A percentile compares a stretch with the other conserved stretches of the same genome.
Evolutionary conservation across 345 rosid genomes (phyloP).

Genomic region (Salix purpurea): DNA sequence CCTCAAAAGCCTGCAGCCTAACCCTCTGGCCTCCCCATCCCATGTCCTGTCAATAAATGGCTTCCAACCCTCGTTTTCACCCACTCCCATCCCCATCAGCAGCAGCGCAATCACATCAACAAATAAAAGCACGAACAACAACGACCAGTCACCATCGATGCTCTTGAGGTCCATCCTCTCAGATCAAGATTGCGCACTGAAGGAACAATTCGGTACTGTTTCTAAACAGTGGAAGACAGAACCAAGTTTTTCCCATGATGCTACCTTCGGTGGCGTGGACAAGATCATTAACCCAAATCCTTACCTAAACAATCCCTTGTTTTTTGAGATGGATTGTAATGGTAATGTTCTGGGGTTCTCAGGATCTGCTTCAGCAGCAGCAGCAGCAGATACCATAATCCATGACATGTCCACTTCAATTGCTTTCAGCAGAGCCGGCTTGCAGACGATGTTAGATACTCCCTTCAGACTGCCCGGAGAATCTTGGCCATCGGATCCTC

Average conservation of each 20-base stretch:
- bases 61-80: slow-evolving; percentile 13
- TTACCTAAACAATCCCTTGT: slow-evolving; percentile 40
- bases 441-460: slow-evolving; percentile 48
- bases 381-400: slow-evolving; percentile 2
- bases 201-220: slow-evolving; percentile 35
- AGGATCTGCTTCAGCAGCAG: slow-evolving; percentile 17
- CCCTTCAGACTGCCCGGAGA: slow-evolving; percentile 37
- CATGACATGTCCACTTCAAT: slow-evolving; percentile 42
- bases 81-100: slow-evolving; percentile 6
- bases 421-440: slow-evolving; percentile 33
- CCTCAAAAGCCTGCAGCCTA: slow-evolving; percentile 40
- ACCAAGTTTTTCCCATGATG: slow-evolving; percentile 38
- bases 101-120: neutral
- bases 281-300: slow-evolving; percentile 28
- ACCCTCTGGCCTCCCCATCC: slow-evolving; percentile 35
- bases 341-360: slow-evolving; percentile 29
- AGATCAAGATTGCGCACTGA: slow-evolving; percentile 36
- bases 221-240: slow-evolving; percentile 59
- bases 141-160: slow-evolving; percentile 34
- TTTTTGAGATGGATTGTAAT: slow-evolving; percentile 41
- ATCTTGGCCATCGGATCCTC: slow-evolving; percentile 50
- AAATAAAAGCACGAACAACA: slow-evolving; percentile 15
- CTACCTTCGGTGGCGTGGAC: slow-evolving; percentile 34
- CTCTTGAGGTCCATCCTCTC: slow-evolving; percentile 48
- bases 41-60: slow-evolving; percentile 19